Percentiles rank a stretch among this genome's conserved stretches.
Conservation (phyloP, 2,329 filamentous ascomycete species). For the Ascochyta viciae-villosae region DNA sequence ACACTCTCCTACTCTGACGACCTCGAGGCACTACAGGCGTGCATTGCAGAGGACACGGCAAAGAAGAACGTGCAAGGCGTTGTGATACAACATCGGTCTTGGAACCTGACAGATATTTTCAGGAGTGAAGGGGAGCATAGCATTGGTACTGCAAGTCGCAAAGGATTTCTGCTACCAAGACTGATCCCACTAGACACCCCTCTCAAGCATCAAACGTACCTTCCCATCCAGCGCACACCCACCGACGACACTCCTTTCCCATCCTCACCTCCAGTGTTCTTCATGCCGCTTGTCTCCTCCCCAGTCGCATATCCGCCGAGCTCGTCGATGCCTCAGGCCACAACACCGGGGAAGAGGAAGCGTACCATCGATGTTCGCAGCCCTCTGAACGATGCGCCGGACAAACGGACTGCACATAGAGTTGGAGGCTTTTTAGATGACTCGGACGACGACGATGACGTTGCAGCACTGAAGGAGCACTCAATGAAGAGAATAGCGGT, state of each 20-base stretch:
- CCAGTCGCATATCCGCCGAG: conserved; percentile 63
- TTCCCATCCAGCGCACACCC: conserved; percentile 20
- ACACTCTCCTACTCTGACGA: conserved; percentile 54
- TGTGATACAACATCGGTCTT: conserved; percentile 61
- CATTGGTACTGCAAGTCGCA: conserved; percentile 38
- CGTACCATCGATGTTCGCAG: conserved; percentile 36
- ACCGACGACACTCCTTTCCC: conserved; percentile 25
- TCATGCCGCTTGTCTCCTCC: conserved; percentile 69
- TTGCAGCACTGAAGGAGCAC: conserved; percentile 50
- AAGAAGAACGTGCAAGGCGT: conserved; percentile 54
- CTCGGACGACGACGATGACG: conserved; percentile 51
- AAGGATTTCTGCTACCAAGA: conserved; percentile 4
- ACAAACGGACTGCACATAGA: conserved; percentile 45
- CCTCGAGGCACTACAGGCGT: conserved; percentile 53
- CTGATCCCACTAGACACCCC: conserved; percentile 46
- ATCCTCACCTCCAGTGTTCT: conserved; percentile 59
- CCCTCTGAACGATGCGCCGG: conserved; percentile 43
- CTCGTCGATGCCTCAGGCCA: conserved; percentile 50
- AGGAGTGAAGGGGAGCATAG: conserved; percentile 56
- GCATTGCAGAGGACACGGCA: conserved; percentile 51
- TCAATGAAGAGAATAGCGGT: conserved; percentile 45
- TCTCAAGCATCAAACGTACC: conserved; percentile 28
- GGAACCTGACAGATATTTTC: conserved; percentile 56
- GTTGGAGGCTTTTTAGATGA: conserved; percentile 50
- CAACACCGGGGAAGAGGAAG: conserved; percentile 51